A percentile compares a stretch with the other conserved stretches of the same genome.
These are phyloP conservation scores for Gnetum montanum DNA, from an alignment of 75 land plant species.

Conservation along the genomic window DNA sequence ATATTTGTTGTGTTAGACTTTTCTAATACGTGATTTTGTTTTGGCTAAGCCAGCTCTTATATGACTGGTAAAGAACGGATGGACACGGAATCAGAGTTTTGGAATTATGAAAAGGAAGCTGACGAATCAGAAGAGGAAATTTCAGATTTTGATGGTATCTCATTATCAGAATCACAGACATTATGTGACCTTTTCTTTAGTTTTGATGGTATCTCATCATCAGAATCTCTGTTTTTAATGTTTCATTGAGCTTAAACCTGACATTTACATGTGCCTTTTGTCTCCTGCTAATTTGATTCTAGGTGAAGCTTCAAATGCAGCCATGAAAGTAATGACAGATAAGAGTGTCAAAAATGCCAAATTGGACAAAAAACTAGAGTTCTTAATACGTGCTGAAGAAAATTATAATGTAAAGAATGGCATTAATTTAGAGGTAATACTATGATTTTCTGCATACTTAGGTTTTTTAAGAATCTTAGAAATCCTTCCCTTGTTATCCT, in stretches of 20 bases:
- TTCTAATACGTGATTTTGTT: too few relatives aligned
- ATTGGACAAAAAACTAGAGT: slow-evolving; percentile 45
- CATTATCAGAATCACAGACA: too few relatives aligned
- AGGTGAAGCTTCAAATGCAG: slow-evolving; percentile 47
- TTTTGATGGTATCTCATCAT: too few relatives aligned
- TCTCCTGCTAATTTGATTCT: slow-evolving; percentile 1
- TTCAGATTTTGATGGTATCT: slow-evolving; percentile 86
- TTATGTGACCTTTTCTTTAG: too few relatives aligned
- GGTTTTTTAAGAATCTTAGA: too few relatives aligned
- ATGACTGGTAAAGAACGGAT: slow-evolving; percentile 11
- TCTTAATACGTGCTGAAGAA: slow-evolving; percentile 70
- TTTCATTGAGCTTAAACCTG: too few relatives aligned
- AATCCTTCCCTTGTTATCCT: too few relatives aligned
- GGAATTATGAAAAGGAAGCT: slow-evolving; percentile 61
- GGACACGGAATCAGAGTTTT: slow-evolving; percentile 50
- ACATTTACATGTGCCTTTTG: too few relatives aligned
- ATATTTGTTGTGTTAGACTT: too few relatives aligned
- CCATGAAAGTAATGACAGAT: slow-evolving; percentile 11
- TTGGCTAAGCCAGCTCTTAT: too few relatives aligned
- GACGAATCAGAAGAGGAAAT: slow-evolving; percentile 69
- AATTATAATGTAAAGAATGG: slow-evolving; percentile 34
- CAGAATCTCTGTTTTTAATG: slow-evolving; percentile 4
- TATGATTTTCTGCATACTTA: not conserved
- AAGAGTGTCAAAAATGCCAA: slow-evolving; percentile 20
- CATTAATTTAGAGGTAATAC: slow-evolving; percentile 25